Evolutionary conservation across 345 rosid genomes (phyloP), one percentile per base, ranked within the genome.

Genomic region (Xanthoceras sorbifolium): DNA sequence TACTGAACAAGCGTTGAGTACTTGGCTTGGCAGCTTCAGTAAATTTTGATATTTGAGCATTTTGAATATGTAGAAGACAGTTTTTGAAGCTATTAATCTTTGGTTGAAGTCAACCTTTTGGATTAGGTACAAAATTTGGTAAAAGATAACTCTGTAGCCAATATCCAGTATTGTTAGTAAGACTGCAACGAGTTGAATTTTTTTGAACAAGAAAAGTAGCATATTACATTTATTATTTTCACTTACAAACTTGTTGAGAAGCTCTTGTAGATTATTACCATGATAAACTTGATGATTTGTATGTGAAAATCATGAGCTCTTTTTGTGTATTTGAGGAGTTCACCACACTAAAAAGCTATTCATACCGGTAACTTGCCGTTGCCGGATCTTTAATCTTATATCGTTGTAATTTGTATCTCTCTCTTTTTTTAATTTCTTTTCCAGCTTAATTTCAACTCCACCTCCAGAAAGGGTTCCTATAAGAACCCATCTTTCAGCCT

Each of bases 401-500:
- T 26, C 54, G 9, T 64, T 50, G 42, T 69, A 73, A 69, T 64
- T 44, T 50, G n/a, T 57, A 67, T 71, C 25, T 60, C 28, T 64
- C 31, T 76, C 66, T 69, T 55, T 77, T 80, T 84, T 77, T 54
- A 54, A 54, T n/a, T n/a, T 54, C 25, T 1, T 54, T 54, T 18
- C 60, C 89, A 95, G 98, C 85, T 88, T 93, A 77, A 95, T 95
- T 80, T 83, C 97, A 72, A 93, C 99, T 64, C 97, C 99, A 60
- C 99, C 99, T 60, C 99, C 99, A 46, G 98, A 95, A 85, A 89
- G 99, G 86, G 91, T 95, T 87, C 99, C 99, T 73, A 93, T 95
- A 86, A 91, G 78, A 87, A 95, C 97, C 67, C 87, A 84, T 88
- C 94, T 95, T 83, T 88, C 93, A 25, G 88, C 89, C 64, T 89